Percentiles rank a stretch among this genome's conserved stretches.
Conservation (phyloP, 345 rosid genomes). For the Brassica rapa region DNA sequence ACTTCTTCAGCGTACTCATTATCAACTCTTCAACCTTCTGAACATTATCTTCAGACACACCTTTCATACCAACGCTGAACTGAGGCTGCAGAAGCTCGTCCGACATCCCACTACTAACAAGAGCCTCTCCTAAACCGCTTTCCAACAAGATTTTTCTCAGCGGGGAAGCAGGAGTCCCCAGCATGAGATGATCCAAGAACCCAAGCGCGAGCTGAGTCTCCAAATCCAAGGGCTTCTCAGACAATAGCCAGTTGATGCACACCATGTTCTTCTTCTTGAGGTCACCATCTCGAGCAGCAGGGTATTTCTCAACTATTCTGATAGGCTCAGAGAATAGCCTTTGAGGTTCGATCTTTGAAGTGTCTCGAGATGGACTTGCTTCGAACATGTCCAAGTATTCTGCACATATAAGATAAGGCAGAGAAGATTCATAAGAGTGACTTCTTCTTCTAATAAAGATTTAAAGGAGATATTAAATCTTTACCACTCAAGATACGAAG, state of each 20-base stretch:
- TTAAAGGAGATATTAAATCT: constrained; percentile 13
- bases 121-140: constrained; percentile 96
- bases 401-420: constrained; percentile 41
- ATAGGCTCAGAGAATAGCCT: constrained; percentile 71
- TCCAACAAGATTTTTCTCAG: constrained; percentile 86
- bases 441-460: neutral
- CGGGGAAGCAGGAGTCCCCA: constrained; percentile 98
- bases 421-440: constrained; percentile 9
- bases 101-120: constrained; percentile 84
- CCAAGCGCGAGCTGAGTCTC: constrained; percentile 89
- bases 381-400: constrained; percentile 83
- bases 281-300: constrained; percentile 81
- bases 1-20: constrained; percentile 65
- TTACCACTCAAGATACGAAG: constrained; percentile 83
- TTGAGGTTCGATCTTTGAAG: constrained; percentile 61
- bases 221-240: constrained; percentile 82
- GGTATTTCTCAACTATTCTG: constrained; percentile 82
- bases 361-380: constrained; percentile 64
- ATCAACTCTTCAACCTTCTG: constrained; percentile 78
- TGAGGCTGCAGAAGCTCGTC: constrained; percentile 98
- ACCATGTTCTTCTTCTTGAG: constrained; percentile 91
- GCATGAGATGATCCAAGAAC: constrained; percentile 89
- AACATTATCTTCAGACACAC: constrained; percentile 74
- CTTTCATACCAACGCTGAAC: constrained; percentile 89
- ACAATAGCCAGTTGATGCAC: constrained; percentile 87